A percentile compares a stretch with the other conserved stretches of the same genome.
Evolutionary conservation across 2,329 filamentous ascomycete species (phyloP).

Genomic region (Aspergillus sergii): DNA sequence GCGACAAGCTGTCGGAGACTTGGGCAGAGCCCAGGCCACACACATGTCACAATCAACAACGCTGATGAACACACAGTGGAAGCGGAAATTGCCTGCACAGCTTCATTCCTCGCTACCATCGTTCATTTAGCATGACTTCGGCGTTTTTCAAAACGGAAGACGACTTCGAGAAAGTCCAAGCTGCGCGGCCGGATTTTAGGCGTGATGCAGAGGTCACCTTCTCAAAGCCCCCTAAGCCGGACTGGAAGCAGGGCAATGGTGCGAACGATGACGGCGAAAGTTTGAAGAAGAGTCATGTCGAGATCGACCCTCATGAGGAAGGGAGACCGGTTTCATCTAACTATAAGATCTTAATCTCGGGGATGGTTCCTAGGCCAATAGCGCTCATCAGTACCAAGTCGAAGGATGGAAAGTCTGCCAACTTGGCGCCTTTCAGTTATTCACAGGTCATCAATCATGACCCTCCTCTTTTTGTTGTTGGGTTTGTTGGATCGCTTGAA

Average conservation of each 20-base stretch:
- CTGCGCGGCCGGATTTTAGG: slow-evolving; percentile 46
- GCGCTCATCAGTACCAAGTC: slow-evolving; percentile 62
- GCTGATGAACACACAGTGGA: background rate
- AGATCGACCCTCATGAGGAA: slow-evolving; percentile 78
- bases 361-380: slow-evolving; percentile 80
- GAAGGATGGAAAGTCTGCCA: slow-evolving; percentile 66
- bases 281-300: slow-evolving; percentile 63
- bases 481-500: slow-evolving; percentile 59
- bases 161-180: slow-evolving; percentile 44
- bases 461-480: slow-evolving; percentile 77
- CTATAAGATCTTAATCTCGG: slow-evolving; percentile 89
- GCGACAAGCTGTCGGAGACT: background rate
- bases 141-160: slow-evolving; percentile 28
- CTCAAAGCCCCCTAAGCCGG: slow-evolving; percentile 44
- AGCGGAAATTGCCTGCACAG: background rate
- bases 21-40: background rate
- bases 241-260: slow-evolving; percentile 48
- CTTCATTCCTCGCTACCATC: background rate
- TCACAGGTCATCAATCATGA: slow-evolving; percentile 83
- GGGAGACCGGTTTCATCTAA: slow-evolving; percentile 71
- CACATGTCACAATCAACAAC: background rate
- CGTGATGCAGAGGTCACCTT: slow-evolving; percentile 35
- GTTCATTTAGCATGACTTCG: slow-evolving; percentile 23
- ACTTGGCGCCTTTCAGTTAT: slow-evolving; percentile 87
- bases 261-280: slow-evolving; percentile 49